Conservation (phyloP, 2,329 filamentous ascomycete species). For the Metarhizium rileyi region DNA sequence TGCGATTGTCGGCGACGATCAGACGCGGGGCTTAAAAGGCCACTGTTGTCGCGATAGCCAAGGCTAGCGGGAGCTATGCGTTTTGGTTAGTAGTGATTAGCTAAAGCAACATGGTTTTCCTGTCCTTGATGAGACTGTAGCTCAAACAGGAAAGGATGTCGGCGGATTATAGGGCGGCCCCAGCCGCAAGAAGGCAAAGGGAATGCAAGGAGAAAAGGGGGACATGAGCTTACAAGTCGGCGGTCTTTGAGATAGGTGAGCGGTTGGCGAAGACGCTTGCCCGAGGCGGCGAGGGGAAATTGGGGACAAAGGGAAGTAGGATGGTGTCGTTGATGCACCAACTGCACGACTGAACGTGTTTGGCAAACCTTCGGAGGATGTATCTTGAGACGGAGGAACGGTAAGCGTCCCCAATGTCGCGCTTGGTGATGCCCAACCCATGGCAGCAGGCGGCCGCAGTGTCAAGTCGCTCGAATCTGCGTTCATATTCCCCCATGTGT, state of each 20-base stretch:
- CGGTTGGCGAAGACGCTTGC: conserved; percentile 1
- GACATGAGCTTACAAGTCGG: conserved; percentile 4
- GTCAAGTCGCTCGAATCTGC: not conserved
- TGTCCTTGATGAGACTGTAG: not conserved
- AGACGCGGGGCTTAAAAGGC: conserved; percentile 12
- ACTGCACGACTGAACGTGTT: conserved; percentile 12
- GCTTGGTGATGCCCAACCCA: conserved; percentile 9
- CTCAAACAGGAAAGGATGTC: not conserved
- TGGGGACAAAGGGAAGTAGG: conserved; percentile 9
- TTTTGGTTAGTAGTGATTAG: not conserved
- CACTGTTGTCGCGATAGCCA: not conserved
- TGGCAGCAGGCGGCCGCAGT: conserved; percentile 1
- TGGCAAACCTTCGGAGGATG: conserved; percentile 10
- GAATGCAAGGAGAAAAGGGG: too few species aligned
- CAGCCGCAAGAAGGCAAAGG: not conserved
- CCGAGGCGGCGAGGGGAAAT: conserved; percentile 4
- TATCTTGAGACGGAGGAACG: conserved; percentile 9
- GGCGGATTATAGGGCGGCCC: not conserved
- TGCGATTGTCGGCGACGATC: conserved; percentile 17
- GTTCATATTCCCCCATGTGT: not conserved
- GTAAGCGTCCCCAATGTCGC: conserved; percentile 13
- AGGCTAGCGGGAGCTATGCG: not conserved
- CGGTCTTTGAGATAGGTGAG: conserved; percentile 2
- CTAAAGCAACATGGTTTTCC: not conserved
- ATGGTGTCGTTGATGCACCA: conserved; percentile 9